Base-by-base conservation (phyloP, 2,329 filamentous ascomycete genomes). In the Ilyonectria mors-panacis region DNA sequence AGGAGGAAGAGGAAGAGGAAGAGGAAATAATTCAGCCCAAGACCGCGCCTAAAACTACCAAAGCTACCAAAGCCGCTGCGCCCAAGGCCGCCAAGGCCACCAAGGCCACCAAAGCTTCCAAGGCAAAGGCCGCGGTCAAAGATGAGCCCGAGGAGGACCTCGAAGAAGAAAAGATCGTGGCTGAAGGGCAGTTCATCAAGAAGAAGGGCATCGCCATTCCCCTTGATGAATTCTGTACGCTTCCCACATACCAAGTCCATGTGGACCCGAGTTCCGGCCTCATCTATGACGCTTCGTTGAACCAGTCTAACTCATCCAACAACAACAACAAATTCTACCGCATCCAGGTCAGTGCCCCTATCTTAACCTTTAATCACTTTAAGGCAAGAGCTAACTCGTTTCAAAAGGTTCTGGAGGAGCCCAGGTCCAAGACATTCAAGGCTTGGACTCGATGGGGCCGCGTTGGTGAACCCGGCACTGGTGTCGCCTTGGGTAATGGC, bases 321-420 rank as follows among this genome's bases (percentile, higher is more conserved):
- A 96, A 95, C 76, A 92, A 93, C 79, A 95, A 96, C 79, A 96
- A 96, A 72, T 95, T 95, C 78, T 95, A 95, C 76, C 88, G 89
- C 30, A 78, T 94, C 30, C 93, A 95, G 83, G 83, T 93, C 68
- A 75, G 78, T 71, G 33, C 21, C 12, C 19, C 61, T 30, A 44
- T 7, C 4, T 15, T 10, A 6, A 3, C n/a, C 10, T 17, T 50
- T 9, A 13, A 19, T 39, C 28, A 68, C 65, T 50, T 28, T 57
- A n/a, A 30, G 21, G 13, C 50, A 26, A 63, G n/a, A 33, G 65
- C 19, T 71, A 70, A 70, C 48, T 37, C 26, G 0, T 15, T 28
- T 51, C 37, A 35, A 7, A 63, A 90, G 79, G 71, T 88, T 5
- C 74, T 89, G 26, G 80, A 81, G 19, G 81, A 82, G 42, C 71